Percentiles rank a stretch among this genome's conserved stretches.
Evolutionary conservation across 2,329 filamentous ascomycete genomes (phyloP).

Genomic region (Cladosporium sp.): DNA sequence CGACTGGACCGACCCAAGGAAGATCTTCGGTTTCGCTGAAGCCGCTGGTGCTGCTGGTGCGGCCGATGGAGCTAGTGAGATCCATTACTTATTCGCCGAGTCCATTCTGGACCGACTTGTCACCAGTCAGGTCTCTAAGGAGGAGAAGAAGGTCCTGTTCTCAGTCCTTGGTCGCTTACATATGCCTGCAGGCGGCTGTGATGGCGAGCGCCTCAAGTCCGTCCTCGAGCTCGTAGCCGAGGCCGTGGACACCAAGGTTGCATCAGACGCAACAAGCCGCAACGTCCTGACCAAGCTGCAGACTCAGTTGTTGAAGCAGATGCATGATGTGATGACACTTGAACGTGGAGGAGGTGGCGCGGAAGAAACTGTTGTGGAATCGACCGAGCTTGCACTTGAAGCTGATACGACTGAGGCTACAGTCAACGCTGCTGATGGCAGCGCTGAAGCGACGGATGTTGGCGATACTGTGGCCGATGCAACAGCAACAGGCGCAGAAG

Average conservation of each 20-base stretch:
- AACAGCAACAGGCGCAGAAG: background rate
- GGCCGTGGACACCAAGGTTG: slow-evolving; percentile 46
- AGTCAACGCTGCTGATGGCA: background rate
- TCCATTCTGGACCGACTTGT: slow-evolving; percentile 73
- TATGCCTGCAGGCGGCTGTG: slow-evolving; percentile 54
- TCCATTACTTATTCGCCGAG: slow-evolving; percentile 74
- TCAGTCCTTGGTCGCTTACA: slow-evolving; percentile 78
- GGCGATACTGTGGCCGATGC: background rate
- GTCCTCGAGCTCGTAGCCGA: slow-evolving; percentile 45
- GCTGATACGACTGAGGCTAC: background rate
- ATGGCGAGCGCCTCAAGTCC: slow-evolving; percentile 30
- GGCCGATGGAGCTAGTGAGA: slow-evolving; percentile 30
- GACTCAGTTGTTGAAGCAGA: slow-evolving; percentile 48
- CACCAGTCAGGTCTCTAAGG: slow-evolving; percentile 59
- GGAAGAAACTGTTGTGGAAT: slow-evolving; percentile 29
- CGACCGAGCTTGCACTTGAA: slow-evolving; percentile 18
- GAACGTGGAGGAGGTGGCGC: slow-evolving; percentile 29
- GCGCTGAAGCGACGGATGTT: background rate
- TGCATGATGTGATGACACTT: slow-evolving; percentile 39
- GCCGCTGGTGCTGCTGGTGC: slow-evolving; percentile 17
- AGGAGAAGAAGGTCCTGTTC: slow-evolving; percentile 79
- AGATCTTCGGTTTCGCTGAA: slow-evolving; percentile 48
- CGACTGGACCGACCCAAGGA: slow-evolving; percentile 93
- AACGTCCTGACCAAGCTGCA: slow-evolving; percentile 55
- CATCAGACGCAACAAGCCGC: slow-evolving; percentile 49